These are phyloP conservation scores for Candida patagonica DNA, from an alignment of 805 yeast species.

Conservation along the genomic window DNA sequence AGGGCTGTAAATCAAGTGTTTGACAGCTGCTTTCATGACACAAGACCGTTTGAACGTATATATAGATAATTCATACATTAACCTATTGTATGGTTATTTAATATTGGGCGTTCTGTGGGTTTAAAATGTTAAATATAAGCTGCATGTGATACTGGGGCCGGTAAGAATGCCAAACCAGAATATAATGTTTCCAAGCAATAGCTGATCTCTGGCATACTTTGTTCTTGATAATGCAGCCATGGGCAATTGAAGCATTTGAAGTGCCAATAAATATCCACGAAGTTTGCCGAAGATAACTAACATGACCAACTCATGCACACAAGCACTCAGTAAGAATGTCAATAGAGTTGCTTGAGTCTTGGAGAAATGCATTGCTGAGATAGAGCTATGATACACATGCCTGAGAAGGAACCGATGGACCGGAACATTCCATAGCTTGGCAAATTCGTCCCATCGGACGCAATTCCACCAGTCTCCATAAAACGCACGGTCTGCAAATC, in stretches of 20 bases:
- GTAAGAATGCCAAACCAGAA: constrained; percentile 89
- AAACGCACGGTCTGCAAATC: constrained; percentile 84
- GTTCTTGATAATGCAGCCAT: constrained; percentile 56
- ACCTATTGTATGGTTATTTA: not conserved
- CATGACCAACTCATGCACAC: constrained; percentile 91
- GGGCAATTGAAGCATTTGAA: constrained; percentile 88
- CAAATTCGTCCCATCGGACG: constrained; percentile 84
- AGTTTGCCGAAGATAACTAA: constrained; percentile 69
- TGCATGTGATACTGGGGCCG: constrained; percentile 84
- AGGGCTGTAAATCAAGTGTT: constrained; percentile 79
- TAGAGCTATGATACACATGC: constrained; percentile 89
- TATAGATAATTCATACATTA: constrained; percentile 40
- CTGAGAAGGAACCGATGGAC: constrained; percentile 83
- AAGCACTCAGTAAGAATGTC: constrained; percentile 52
- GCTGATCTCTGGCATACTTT: constrained; percentile 36
- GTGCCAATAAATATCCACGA: constrained; percentile 66
- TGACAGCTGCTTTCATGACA: constrained; percentile 87
- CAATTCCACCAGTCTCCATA: constrained; percentile 99
- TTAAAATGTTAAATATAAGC: constrained; percentile 69
- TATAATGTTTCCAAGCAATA: constrained; percentile 63
- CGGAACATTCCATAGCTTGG: constrained; percentile 90
- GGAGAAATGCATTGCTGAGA: constrained; percentile 60
- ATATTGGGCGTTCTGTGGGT: not conserved
- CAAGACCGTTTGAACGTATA: constrained; percentile 91
- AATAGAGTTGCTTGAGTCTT: constrained; percentile 62